These are phyloP conservation scores for Dictyostelium brefeldianum DNA, from an alignment of 78 protist species.

Conservation along the genomic window DNA sequence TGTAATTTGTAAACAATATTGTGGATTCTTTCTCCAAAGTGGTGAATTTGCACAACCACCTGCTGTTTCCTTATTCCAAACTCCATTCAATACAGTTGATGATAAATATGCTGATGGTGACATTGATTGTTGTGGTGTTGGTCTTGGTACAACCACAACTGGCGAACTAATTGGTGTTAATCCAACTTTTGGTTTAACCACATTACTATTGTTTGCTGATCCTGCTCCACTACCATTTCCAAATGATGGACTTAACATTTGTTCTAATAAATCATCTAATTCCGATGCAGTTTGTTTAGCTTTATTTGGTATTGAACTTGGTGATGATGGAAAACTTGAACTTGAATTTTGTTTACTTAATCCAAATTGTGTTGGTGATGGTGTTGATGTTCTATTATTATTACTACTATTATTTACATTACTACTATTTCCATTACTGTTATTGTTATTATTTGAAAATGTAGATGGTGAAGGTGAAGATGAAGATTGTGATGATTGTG, in stretches of 20 bases:
- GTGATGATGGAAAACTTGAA: slow-evolving; percentile 26
- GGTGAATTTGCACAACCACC: slow-evolving; percentile 79
- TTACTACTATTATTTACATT: background rate
- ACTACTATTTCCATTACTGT: background rate
- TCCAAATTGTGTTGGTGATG: slow-evolving; percentile 7
- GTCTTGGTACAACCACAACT: background rate
- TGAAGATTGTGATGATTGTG: background rate
- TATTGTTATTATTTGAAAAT: background rate
- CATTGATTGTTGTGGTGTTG: background rate
- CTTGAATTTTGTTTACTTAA: slow-evolving; percentile 20
- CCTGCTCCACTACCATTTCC: slow-evolving; percentile 24
- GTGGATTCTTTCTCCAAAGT: slow-evolving; percentile 77
- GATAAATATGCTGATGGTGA: slow-evolving; percentile 12
- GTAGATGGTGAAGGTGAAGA: background rate
- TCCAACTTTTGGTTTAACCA: background rate
- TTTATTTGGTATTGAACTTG: slow-evolving; percentile 51
- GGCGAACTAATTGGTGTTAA: slow-evolving; percentile 75
- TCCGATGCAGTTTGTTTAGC: slow-evolving; percentile 63
- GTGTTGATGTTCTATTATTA: background rate
- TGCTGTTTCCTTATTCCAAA: slow-evolving; percentile 64
- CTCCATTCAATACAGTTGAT: slow-evolving; percentile 22
- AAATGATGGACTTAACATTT: slow-evolving; percentile 80
- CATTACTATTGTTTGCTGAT: background rate
- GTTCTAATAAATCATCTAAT: slow-evolving; percentile 65
- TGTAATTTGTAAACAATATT: slow-evolving; percentile 15